A percentile compares a stretch with the other conserved stretches of the same genome.
These are phyloP conservation scores for Hapsidospora chrysogenum DNA, from an alignment of 495 filamentous ascomycete species.

Conservation along the genomic window DNA sequence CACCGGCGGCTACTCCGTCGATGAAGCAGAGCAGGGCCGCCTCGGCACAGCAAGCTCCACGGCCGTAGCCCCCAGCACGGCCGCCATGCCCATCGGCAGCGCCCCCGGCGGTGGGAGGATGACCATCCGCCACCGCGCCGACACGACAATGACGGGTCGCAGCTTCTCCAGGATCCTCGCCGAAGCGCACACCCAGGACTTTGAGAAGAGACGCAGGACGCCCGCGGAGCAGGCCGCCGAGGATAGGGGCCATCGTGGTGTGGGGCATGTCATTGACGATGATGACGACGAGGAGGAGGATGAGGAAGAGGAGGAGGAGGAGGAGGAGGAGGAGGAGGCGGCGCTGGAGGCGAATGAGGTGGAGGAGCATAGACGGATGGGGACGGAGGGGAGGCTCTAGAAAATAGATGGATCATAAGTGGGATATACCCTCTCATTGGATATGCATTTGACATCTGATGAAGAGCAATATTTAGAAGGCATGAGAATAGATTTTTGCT, in stretches of 20 bases:
- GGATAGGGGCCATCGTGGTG: too few relatives aligned
- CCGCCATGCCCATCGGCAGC: not conserved
- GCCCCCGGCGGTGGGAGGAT: conserved; percentile 5
- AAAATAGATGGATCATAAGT: too few relatives aligned
- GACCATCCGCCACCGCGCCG: conserved; percentile 16
- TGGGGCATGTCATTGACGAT: conserved; percentile 7
- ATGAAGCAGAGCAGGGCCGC: conserved; percentile 8
- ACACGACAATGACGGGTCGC: conserved; percentile 15
- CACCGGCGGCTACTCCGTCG: too few relatives aligned
- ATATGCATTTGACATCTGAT: not conserved
- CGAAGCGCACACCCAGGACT: conserved; percentile 72
- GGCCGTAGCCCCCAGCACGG: conserved; percentile 1
- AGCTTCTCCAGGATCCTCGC: conserved; percentile 30
- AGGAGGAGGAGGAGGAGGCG: conserved; percentile 1
- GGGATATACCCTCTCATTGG: not conserved
- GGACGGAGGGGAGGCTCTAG: not conserved
- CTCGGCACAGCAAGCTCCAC: conserved; percentile 1
- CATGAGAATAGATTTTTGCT: not conserved
- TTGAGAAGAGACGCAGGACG: conserved; percentile 48
- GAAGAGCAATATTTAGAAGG: not conserved
- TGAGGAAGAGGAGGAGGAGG: conserved; percentile 9
- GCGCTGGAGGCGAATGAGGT: not conserved
- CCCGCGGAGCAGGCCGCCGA: conserved; percentile 11
- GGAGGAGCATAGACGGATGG: not conserved
- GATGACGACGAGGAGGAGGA: conserved; percentile 20